Evolutionary conservation across 225 moss, liverwort and hornwort genomes (phyloP), one percentile per base, ranked within the genome.

Genomic region (Antitrichia curtipendula): DNA sequence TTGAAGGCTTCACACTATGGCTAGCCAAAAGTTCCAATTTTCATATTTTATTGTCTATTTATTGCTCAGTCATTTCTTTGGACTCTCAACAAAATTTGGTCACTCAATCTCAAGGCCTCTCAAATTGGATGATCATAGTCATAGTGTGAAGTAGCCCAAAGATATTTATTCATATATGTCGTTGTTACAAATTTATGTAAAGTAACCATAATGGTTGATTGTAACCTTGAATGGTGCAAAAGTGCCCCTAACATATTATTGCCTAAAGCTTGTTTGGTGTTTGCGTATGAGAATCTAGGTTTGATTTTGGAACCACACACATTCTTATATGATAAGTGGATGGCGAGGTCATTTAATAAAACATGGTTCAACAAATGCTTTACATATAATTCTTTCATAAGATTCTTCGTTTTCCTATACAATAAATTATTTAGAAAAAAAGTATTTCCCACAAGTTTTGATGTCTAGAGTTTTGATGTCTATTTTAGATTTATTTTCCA

Each of bases 261-360:
- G 19, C 36, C 36, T 40, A 40, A 20, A 66, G 21, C 6, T n/a
- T n/a, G 12, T 68, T 40, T 40, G 8, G 13, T 40, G 3, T 40
- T 69, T 24, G 3, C 4, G 7, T 5, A 24, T 12, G 24, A 40
- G 4, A 24, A 69, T 0, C 13, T 40, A 13, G 7, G 8, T 0
- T 14, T 0, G 0, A 36, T 40, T 69, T 40, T 69, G 2, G 5
- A 69, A 40, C 24, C 4, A 38, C 3, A 23, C 8, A 24, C 40
- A n/a, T n/a, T n/a, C n/a, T n/a, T 12, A 38, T 13, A 69, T 3
- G 23, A 69, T 14, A 24, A 40, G 14, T 24, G 3, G 4, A 40
- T 11, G 21, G 12, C 14, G 40, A 40, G 6, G 13, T 61, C 13
- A 6, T 13, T n/a, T 23, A 40, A 40, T 13, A 7, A 69, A 69